Evolutionary conservation across 768 basidiomycete genomes (phyloP).

Genomic region (Wakefieldia striispora): DNA sequence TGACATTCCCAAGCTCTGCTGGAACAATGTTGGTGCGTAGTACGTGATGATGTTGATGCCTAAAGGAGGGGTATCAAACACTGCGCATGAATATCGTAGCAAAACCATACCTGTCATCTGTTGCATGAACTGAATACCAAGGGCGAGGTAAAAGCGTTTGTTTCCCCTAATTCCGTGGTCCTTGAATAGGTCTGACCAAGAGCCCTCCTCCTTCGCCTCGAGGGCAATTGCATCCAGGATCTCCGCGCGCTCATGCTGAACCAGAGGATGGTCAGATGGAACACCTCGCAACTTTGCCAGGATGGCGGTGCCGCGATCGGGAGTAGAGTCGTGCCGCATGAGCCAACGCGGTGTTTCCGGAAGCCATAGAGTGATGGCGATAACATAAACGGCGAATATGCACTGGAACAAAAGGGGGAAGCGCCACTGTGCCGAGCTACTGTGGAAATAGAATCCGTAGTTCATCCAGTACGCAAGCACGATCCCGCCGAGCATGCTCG

Average conservation of each 20-base stretch:
- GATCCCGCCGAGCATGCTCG: conserved; percentile 13
- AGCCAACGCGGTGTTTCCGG: conserved; percentile 7
- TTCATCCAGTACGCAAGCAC: conserved; percentile 16
- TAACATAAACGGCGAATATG: conserved; percentile 7
- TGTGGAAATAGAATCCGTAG: conserved; percentile 13
- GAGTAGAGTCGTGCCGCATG: conserved; percentile 1
- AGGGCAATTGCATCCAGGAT: conserved; percentile 7
- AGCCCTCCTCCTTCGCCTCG: conserved; percentile 2
- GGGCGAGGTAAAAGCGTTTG: conserved; percentile 7
- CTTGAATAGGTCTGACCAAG: conserved; percentile 7
- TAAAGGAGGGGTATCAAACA: not conserved
- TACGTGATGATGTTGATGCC: conserved; percentile 11
- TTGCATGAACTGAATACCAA: conserved; percentile 11
- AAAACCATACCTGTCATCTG: conserved; percentile 7
- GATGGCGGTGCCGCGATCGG: conserved; percentile 2
- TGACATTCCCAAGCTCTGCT: conserved; percentile 7
- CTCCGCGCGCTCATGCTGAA: conserved; percentile 1
- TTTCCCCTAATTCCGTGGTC: conserved; percentile 5
- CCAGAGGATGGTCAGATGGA: not conserved
- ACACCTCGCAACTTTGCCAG: conserved; percentile 1
- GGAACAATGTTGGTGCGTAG: conserved; percentile 8
- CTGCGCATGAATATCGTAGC: not conserved
- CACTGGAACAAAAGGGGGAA: conserved; percentile 9
- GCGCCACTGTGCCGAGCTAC: conserved; percentile 10
- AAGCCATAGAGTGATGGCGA: conserved; percentile 3